Conservation (phyloP, 2,329 filamentous ascomycete species). For the Ilyonectria destructans region DNA sequence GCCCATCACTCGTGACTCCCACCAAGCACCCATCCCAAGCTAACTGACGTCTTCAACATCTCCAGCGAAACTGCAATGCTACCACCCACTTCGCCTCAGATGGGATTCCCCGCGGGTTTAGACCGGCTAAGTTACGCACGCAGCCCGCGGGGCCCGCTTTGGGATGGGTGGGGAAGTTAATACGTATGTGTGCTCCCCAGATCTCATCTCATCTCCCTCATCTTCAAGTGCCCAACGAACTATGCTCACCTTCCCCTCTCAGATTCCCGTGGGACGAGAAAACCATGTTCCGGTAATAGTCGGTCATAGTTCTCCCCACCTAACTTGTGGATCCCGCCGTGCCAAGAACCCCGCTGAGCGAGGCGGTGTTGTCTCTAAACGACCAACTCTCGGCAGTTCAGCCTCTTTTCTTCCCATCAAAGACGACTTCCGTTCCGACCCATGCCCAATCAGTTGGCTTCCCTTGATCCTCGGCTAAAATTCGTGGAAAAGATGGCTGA, state of each 20-base stretch:
- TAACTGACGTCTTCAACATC: neutral
- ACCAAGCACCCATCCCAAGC: neutral
- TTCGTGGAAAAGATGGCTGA: slow-evolving; percentile 24
- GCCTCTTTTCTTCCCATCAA: neutral
- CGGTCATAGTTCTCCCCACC: slow-evolving; percentile 28
- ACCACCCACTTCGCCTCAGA: neutral
- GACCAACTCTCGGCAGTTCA: slow-evolving; percentile 2
- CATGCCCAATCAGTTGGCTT: slow-evolving; percentile 8
- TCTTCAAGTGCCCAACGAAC: slow-evolving; percentile 6
- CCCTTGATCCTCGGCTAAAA: slow-evolving; percentile 34
- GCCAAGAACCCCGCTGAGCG: slow-evolving; percentile 4
- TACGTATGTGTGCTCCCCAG: slow-evolving; percentile 2
- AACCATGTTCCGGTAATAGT: slow-evolving; percentile 24
- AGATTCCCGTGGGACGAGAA: neutral
- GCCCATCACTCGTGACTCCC: neutral
- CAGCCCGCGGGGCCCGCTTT: slow-evolving; percentile 5
- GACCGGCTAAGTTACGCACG: no score
- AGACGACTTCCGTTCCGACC: neutral
- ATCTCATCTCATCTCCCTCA: slow-evolving; percentile 21
- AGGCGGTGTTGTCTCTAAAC: slow-evolving; percentile 10
- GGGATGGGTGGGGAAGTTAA: slow-evolving; percentile 16
- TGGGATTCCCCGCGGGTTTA: neutral
- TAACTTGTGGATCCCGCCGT: neutral
- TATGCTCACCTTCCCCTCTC: neutral
- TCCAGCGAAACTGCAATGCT: neutral